Base-by-base conservation (phyloP, 148 eudicot species). In the Dianthus caryophyllus region DNA sequence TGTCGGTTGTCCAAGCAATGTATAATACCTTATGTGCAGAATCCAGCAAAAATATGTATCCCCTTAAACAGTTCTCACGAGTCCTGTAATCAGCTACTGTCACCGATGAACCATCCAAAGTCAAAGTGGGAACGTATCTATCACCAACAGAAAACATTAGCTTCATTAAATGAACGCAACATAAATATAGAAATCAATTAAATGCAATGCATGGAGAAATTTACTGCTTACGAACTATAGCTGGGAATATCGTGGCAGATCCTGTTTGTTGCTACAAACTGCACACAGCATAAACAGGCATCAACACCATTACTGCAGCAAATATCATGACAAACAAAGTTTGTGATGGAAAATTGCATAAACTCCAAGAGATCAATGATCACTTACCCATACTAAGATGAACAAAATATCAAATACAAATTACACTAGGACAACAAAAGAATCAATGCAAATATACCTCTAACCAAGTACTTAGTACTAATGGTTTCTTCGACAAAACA, bases 101-200 rank as follows among this genome's bases (percentile, higher is more conserved):
- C 66, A 90, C 78, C 16, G 90, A 85, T 69, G 78, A 75, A 65
- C 86, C 97, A 77, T 94, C 89, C 78, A 90, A 56, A 47, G 71
- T 80, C 77, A 94, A 70, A 10, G 84, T 86, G 14, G 99, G 99
- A 73, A 83, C 72, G 78, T 90, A 85, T 63, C 98, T 94, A 83
- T 44, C 66, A 62, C 26, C 67, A 49, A 5, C 38, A 58, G 12
- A 64, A 49, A 13, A 22, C 22, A 52, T 21, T 36, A 27, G 47
- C 29, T 29, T 56, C 59, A 9, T 17, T 55, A 39, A 10, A 24
- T 12, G 5, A 24, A 43, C 51, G 18, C 18, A 25, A 27, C 8
- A 44, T 51, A 30, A 54, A 22, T 68, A 29, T 20, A 25, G 36
- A 49, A 39, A 65, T 12, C 27, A 39, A 65, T 22, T 31, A 13